phyloP scores from a whole-genome alignment of 73 alveolate species.

The Tetrahymena malaccensis region DNA sequence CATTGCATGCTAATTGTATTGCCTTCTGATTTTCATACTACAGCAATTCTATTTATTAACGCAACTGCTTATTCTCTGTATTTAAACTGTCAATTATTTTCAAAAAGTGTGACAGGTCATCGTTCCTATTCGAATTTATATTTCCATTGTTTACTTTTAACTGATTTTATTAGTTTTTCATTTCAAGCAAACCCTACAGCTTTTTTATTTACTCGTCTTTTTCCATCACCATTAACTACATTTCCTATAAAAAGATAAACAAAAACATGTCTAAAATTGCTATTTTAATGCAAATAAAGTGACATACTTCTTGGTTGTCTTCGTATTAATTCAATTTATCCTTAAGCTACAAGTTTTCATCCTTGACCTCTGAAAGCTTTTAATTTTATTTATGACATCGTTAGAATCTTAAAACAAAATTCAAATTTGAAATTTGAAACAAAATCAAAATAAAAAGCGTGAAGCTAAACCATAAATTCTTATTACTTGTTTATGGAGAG shows the following conservation, averaged over 20 bases:
- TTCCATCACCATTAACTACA: neutral
- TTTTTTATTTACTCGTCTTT: neutral
- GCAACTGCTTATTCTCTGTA: neutral
- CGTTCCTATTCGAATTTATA: neutral
- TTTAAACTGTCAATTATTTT: neutral
- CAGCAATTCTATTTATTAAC: neutral
- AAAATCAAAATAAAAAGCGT: neutral
- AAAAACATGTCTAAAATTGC: neutral
- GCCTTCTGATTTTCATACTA: neutral
- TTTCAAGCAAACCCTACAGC: neutral
- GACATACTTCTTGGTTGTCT: neutral
- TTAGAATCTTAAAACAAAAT: neutral
- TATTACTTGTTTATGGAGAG: neutral
- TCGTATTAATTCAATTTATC: neutral
- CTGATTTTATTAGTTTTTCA: neutral
- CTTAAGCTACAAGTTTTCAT: neutral
- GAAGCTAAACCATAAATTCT: neutral
- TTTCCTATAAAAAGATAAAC: neutral
- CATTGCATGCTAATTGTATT: neutral
- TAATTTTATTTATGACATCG: neutral
- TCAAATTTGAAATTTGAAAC: neutral
- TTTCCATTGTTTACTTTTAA: neutral
- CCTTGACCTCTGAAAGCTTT: neutral
- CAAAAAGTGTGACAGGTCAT: neutral
- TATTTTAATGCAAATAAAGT: neutral